Evolutionary conservation across 768 basidiomycete species (phyloP), one percentile per base, ranked within the genome.

Genomic region (Crassisporium funariophilum): DNA sequence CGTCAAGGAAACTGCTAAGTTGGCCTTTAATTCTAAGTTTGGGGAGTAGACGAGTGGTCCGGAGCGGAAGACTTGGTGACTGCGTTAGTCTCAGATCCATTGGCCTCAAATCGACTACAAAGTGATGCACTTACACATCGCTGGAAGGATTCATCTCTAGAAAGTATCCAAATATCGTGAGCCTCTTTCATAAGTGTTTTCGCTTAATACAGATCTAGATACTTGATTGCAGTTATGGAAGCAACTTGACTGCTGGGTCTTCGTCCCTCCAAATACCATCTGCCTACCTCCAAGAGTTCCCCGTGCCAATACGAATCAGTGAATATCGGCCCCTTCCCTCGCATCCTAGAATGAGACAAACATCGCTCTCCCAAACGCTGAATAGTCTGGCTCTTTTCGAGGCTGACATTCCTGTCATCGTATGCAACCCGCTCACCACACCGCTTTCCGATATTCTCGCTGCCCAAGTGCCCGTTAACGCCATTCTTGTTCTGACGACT

Each of bases 11-110:
- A 29, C 35, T 21, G 25, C 27, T 34, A 24, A 29, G 44, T n/a
- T 27, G 1, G 21, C 35, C 10, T 19, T 29, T 36, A 20, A 2
- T 5, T 31, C 15, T 21, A 48, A 88, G 88, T 90, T 10, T 79
- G 74, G 57, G 77, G 80, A 10, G 55, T 77, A 41, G 81, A 84
- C 60, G 64, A 78, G 55, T 75, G 70, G 61, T 74, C 84, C 15
- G 73, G 71, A 27, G 71, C 81, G 5, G 67, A 68, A 27, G 80
- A 84, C 22, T 65, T 91, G 4, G 78, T 91, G 15, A 81, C 82
- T 4, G 86, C 87, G 5, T 71, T 91, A 25, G 69, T 91, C 12
- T 78, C 84, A 35, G 82, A 90, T 44, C 88, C 88, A 11, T 77
- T 91, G 53, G 70, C 73, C 2, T 78, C 80, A n/a, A 76, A 81